phyloP scores from a whole-genome alignment of 768 basidiomycete species.

The Suillus hirtellus region DNA sequence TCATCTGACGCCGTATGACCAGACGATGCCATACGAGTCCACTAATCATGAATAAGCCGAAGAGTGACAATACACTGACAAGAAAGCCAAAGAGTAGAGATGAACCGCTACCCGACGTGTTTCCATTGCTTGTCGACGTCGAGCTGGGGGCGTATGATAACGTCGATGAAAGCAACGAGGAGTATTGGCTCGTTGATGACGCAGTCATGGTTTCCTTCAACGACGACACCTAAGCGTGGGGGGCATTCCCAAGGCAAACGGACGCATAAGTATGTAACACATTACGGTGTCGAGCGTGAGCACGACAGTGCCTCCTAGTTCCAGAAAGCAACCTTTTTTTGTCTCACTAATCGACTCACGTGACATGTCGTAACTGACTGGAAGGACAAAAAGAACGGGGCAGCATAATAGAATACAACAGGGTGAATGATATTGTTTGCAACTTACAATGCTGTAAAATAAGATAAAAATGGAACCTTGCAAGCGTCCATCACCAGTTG shows the following conservation, averaged over 20 bases:
- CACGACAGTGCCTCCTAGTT: not conserved
- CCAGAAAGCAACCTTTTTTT: not conserved
- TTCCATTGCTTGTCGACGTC: not conserved
- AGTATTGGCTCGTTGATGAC: slow-evolving; percentile 14
- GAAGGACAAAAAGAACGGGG: not conserved
- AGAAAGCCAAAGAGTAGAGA: slow-evolving; percentile 34
- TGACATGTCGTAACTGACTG: not conserved
- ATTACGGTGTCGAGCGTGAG: not conserved
- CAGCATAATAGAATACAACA: not conserved
- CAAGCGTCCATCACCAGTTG: slow-evolving; percentile 23
- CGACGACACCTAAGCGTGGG: slow-evolving; percentile 4
- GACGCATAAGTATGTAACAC: slow-evolving; percentile 7
- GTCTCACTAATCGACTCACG: not conserved
- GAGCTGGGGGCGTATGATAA: slow-evolving; percentile 5
- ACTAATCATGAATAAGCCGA: slow-evolving; percentile 31
- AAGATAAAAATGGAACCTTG: slow-evolving; percentile 1
- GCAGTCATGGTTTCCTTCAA: slow-evolving; percentile 23
- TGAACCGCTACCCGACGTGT: slow-evolving; percentile 12
- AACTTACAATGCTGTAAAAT: not conserved
- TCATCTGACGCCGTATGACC: slow-evolving; percentile 27
- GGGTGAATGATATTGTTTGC: not conserved
- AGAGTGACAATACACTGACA: slow-evolving; percentile 30
- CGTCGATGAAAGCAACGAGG: slow-evolving; percentile 11
- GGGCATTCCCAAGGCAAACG: slow-evolving; percentile 18
- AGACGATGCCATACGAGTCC: slow-evolving; percentile 36